phyloP scores from a whole-genome alignment of 352 stramenopile genomes.

The Elongisporangium prolatum region DNA sequence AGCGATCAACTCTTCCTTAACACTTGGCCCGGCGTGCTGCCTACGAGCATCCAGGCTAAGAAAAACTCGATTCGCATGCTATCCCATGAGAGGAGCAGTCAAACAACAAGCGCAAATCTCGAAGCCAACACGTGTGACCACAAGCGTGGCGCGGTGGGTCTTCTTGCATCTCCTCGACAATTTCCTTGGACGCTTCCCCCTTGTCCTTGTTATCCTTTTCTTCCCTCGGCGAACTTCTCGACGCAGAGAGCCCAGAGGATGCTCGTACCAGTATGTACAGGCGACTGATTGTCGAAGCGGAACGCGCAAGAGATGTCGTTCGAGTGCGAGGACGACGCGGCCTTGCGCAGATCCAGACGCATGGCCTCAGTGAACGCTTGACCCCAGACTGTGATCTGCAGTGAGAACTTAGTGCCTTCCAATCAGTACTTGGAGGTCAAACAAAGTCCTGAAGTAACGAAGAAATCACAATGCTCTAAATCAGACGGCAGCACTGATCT shows the following conservation, averaged over 20 bases:
- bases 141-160: conserved; percentile 74
- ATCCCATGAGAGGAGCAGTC: conserved; percentile 52
- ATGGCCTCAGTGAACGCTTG: conserved; percentile 88
- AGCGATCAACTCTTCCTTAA: conserved; percentile 78
- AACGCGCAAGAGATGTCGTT: conserved; percentile 89
- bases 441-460: too few species aligned
- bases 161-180: conserved; percentile 88
- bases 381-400: too few species aligned
- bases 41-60: conserved; percentile 57
- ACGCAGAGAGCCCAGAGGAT: conserved; percentile 91
- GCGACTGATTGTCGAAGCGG: conserved; percentile 87
- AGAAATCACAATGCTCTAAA: too few species aligned
- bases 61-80: conserved; percentile 65
- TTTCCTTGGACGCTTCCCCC: conserved; percentile 38
- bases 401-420: too few species aligned
- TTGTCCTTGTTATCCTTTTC: conserved; percentile 35
- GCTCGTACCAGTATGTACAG: conserved; percentile 60
- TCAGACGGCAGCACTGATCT: too few species aligned
- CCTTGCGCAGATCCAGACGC: conserved; percentile 90
- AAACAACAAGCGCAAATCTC: conserved; percentile 54
- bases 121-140: conserved; percentile 36
- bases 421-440: too few species aligned
- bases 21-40: conserved; percentile 61
- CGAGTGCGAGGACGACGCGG: conserved; percentile 93
- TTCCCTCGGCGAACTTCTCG: conserved; percentile 73